These are phyloP conservation scores for Rusavskia elegans DNA, from an alignment of 495 filamentous ascomycete genomes.

Conservation along the genomic window DNA sequence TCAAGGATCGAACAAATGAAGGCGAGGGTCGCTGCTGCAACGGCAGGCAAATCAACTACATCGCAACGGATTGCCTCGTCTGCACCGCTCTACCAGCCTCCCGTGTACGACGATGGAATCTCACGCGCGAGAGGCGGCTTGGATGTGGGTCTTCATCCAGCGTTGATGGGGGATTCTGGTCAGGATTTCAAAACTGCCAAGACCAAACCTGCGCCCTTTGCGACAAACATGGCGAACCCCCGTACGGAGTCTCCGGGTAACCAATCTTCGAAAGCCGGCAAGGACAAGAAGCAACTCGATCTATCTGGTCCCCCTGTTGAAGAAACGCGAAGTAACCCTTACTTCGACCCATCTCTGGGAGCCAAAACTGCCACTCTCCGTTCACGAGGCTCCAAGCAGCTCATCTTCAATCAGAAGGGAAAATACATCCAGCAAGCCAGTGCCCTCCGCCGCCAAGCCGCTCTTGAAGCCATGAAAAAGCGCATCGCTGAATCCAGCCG, in stretches of 20 bases:
- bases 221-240: conserved; percentile 42
- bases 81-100: conserved; percentile 23
- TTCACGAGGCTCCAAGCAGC: conserved; percentile 50
- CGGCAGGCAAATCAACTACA: conserved; percentile 29
- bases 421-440: conserved; percentile 92
- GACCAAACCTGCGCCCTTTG: conserved; percentile 36
- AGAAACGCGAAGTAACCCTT: conserved; percentile 61
- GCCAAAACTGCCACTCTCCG: conserved; percentile 45
- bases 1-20: conserved; percentile 52
- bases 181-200: conserved; percentile 46
- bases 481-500: conserved; percentile 72
- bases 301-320: conserved; percentile 53
- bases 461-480: conserved; percentile 86
- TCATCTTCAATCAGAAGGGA: conserved; percentile 89
- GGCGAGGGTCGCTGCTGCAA: conserved; percentile 65
- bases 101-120: conserved; percentile 29
- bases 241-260: conserved; percentile 34
- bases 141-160: conserved; percentile 81
- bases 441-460: conserved; percentile 69
- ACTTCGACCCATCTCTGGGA: conserved; percentile 62
- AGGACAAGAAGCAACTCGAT: conserved; percentile 47
- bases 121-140: conserved; percentile 55
- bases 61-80: conserved; percentile 22
- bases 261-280: conserved; percentile 16
- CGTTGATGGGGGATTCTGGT: conserved; percentile 57